Evolutionary conservation across 495 filamentous ascomycete species (phyloP).

Genomic region (Lindgomyces ingoldianus): DNA sequence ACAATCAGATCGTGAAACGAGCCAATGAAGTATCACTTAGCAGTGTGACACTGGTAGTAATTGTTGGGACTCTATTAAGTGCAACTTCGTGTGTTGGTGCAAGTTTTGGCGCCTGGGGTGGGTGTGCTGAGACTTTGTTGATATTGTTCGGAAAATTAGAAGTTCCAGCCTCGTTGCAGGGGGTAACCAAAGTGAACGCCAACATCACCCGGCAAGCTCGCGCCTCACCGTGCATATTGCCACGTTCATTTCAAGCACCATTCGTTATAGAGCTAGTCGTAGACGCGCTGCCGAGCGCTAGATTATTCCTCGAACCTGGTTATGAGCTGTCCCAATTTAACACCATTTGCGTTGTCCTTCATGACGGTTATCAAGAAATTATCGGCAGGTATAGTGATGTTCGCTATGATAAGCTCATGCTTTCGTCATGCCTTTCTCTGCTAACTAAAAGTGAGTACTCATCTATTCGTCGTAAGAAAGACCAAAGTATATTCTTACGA

Average conservation of each 20-base stretch:
- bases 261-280: background rate
- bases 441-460: background rate
- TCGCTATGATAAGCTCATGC: background rate
- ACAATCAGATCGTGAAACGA: background rate
- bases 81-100: background rate
- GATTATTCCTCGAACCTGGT: slow-evolving; percentile 9
- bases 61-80: no score
- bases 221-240: background rate
- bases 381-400: background rate
- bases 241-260: background rate
- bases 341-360: slow-evolving; percentile 3
- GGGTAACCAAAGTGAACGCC: slow-evolving; percentile 9
- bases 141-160: background rate
- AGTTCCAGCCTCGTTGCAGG: slow-evolving; percentile 10
- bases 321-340: background rate
- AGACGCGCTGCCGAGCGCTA: background rate
- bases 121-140: background rate
- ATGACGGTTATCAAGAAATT: background rate
- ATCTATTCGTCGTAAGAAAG: background rate
- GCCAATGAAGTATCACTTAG: background rate
- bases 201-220: background rate
- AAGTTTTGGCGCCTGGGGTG: background rate
- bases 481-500: background rate
- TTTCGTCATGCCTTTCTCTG: background rate
- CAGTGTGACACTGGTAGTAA: background rate